A percentile compares a stretch with the other conserved stretches of the same genome.
phyloP scores from a whole-genome alignment of 768 basidiomycete genomes.

The Tephrocybe sp. region DNA sequence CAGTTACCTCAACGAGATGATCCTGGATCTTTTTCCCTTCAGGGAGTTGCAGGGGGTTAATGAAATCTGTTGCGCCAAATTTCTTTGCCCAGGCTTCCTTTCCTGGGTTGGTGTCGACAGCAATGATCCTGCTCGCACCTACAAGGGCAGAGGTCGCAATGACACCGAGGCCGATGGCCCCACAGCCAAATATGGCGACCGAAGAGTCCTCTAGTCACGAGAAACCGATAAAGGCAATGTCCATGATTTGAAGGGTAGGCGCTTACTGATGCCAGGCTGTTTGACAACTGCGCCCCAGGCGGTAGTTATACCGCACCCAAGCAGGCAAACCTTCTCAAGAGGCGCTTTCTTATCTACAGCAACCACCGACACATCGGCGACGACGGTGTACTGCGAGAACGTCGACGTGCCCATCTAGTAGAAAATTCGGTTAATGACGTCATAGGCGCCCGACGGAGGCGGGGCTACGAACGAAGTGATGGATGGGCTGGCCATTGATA shows the following conservation, averaged over 20 bases:
- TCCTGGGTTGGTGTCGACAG: conserved; percentile 82
- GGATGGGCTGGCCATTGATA: conserved; percentile 80
- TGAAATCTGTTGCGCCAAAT: conserved; percentile 94
- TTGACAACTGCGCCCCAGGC: conserved; percentile 96
- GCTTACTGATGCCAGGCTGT: conserved; percentile 81
- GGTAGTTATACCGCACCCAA: conserved; percentile 97
- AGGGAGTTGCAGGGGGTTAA: conserved; percentile 75
- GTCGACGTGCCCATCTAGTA: conserved; percentile 98
- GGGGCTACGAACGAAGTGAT: conserved; percentile 84
- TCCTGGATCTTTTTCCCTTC: conserved; percentile 89
- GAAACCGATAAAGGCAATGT: background rate
- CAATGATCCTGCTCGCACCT: conserved; percentile 87
- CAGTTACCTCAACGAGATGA: conserved; percentile 86
- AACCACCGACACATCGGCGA: conserved; percentile 96
- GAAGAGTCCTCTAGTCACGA: conserved; percentile 67
- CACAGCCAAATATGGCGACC: conserved; percentile 95
- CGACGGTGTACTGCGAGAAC: conserved; percentile 99
- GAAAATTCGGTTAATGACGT: background rate
- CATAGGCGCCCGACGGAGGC: background rate
- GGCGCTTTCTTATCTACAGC: conserved; percentile 84
- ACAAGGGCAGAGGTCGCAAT: conserved; percentile 78
- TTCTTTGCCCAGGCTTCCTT: conserved; percentile 90
- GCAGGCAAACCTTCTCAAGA: conserved; percentile 93
- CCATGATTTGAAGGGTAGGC: background rate
- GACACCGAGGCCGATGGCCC: conserved; percentile 94